These are phyloP conservation scores for Globisporangium nagaii DNA, from an alignment of 352 stramenopile species.

Conservation along the genomic window DNA sequence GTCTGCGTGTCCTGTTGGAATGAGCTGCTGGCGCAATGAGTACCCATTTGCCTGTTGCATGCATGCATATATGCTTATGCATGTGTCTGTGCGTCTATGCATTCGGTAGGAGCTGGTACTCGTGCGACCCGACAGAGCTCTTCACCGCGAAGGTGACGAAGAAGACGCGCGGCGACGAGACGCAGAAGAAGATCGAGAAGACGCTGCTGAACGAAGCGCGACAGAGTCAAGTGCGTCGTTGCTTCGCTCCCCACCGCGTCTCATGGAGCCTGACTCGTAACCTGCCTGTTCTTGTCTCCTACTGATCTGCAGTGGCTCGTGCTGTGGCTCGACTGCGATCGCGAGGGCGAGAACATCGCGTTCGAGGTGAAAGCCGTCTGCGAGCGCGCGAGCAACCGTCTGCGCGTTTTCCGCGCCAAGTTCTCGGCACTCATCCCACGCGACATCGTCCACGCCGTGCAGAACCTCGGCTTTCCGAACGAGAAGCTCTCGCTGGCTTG, in stretches of 20 bases:
- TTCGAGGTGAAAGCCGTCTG: conserved; percentile 94
- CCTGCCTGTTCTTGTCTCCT: too few relatives aligned
- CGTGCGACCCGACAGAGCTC: conserved; percentile 91
- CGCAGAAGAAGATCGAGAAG: conserved; percentile 86
- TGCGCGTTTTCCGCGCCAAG: conserved; percentile 84
- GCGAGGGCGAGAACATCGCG: conserved; percentile 99
- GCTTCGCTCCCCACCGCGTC: too few relatives aligned
- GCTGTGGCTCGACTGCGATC: conserved; percentile 99
- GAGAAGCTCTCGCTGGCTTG: conserved; percentile 80
- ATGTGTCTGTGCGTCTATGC: conserved; percentile 12
- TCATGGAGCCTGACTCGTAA: too few relatives aligned
- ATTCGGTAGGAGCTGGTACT: conserved; percentile 88
- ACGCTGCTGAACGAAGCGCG: conserved; percentile 88
- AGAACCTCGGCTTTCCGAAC: conserved; percentile 75
- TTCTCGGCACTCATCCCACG: conserved; percentile 93
- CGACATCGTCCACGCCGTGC: conserved; percentile 88
- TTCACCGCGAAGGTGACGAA: conserved; percentile 90
- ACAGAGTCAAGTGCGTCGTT: conserved; percentile 46
- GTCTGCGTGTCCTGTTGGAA: too few relatives aligned
- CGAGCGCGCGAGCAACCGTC: conserved; percentile 50
- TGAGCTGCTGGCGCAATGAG: too few relatives aligned
- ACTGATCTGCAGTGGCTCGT: conserved; percentile 76
- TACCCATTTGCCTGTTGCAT: background rate
- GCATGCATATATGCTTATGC: conserved; percentile 25
- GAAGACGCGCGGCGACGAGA: conserved; percentile 73